Evolutionary conservation across 345 rosid genomes (phyloP).

Genomic region (Eucalyptus sp.): DNA sequence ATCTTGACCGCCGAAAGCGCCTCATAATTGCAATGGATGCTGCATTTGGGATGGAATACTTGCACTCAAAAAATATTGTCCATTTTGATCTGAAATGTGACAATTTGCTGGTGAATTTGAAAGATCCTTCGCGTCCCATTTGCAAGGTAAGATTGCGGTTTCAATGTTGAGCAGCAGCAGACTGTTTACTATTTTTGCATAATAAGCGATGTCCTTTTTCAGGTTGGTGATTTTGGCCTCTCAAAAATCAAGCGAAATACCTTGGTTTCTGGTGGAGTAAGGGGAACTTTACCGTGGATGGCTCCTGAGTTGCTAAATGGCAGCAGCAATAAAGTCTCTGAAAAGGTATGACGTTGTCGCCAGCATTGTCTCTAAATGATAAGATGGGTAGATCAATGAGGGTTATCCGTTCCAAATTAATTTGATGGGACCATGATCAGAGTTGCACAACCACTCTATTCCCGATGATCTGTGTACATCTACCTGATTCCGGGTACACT

Average conservation of each 20-base stretch:
- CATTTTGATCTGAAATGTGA: conserved; percentile 96
- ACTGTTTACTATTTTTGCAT: background rate
- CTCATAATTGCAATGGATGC: conserved; percentile 73
- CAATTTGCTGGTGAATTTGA: conserved; percentile 76
- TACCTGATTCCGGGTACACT: background rate
- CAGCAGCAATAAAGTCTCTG: conserved; percentile 67
- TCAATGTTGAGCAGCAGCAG: background rate
- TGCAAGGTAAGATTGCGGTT: conserved; percentile 49
- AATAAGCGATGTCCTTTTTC: background rate
- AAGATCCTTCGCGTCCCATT: conserved; percentile 73
- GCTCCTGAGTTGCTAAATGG: conserved; percentile 87
- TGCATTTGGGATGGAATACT: conserved; percentile 95
- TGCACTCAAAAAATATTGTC: conserved; percentile 70
- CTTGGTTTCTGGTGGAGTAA: conserved; percentile 80
- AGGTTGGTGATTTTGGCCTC: conserved; percentile 95
- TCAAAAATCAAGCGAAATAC: conserved; percentile 83
- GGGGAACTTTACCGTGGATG: conserved; percentile 99
- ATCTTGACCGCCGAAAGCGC: conserved; percentile 67
- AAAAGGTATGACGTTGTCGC: conserved; percentile 31
- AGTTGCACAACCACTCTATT: background rate
- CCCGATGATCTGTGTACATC: background rate
- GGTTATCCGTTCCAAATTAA: background rate
- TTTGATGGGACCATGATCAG: background rate
- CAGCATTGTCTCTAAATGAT: background rate
- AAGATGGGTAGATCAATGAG: background rate